phyloP scores from a whole-genome alignment of 2,329 filamentous ascomycete genomes.

The Penicillium brevicompactum region DNA sequence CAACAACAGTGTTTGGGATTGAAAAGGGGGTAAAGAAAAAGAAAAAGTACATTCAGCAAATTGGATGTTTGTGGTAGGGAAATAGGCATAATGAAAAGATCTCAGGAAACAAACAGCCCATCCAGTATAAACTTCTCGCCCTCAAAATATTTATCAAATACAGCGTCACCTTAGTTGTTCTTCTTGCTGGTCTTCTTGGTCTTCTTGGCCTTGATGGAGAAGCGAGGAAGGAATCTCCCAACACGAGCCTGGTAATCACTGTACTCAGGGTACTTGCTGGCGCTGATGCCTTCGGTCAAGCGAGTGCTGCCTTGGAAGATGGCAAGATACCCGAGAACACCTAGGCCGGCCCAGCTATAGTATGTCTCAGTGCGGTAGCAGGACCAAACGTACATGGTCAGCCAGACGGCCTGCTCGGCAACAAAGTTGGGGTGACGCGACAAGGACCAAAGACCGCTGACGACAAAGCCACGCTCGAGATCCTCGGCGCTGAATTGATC shows the following conservation, averaged over 20 bases:
- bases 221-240: conserved; percentile 74
- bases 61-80: not conserved
- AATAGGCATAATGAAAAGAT: not conserved
- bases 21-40: not conserved
- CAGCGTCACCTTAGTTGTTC: conserved; percentile 14
- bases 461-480: conserved; percentile 86
- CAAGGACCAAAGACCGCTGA: conserved; percentile 81
- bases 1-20: not conserved
- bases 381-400: conserved; percentile 84
- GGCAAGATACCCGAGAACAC: conserved; percentile 68
- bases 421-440: conserved; percentile 94
- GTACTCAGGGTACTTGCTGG: conserved; percentile 87
- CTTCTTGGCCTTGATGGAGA: conserved; percentile 37
- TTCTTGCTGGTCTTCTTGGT: conserved; percentile 25
- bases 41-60: not conserved
- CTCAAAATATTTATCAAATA: not conserved
- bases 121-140: not conserved
- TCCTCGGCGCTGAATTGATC: conserved; percentile 66
- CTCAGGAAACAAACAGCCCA: not conserved
- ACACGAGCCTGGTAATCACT: conserved; percentile 79
- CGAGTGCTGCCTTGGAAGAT: conserved; percentile 89
- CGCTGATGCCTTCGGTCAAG: conserved; percentile 80
- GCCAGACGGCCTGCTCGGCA: conserved; percentile 89
- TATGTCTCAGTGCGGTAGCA: conserved; percentile 71
- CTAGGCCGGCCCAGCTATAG: conserved; percentile 77